phyloP scores from a whole-genome alignment of 331 rosid species.

The Erythrophleum ivorense region DNA sequence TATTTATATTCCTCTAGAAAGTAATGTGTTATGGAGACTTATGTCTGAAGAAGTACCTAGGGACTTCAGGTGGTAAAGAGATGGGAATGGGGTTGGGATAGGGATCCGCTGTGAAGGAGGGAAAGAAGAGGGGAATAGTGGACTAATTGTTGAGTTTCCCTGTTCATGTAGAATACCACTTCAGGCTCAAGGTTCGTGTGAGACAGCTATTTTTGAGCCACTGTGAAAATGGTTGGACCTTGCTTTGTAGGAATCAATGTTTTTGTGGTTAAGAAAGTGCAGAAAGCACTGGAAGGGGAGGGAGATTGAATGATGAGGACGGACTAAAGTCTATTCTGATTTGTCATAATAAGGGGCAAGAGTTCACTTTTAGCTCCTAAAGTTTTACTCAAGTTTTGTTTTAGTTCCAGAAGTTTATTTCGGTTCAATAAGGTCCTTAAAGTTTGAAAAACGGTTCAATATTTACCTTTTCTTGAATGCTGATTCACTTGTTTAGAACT shows the following conservation, averaged over 20 bases:
- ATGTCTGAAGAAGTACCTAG: background rate
- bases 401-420: too few relatives aligned
- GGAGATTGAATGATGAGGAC: conserved; percentile 18
- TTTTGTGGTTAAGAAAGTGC: background rate
- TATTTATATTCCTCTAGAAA: conserved; percentile 3
- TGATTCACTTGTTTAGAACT: too few relatives aligned
- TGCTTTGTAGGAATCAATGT: background rate
- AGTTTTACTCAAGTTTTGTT: too few relatives aligned
- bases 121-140: background rate
- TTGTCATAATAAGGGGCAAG: conserved; percentile 1
- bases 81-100: conserved; percentile 26
- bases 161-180: background rate
- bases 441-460: too few relatives aligned
- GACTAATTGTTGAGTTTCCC: background rate
- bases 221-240: background rate
- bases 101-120: background rate
- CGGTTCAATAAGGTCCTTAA: too few relatives aligned
- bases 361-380: too few relatives aligned
- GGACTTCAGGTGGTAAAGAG: conserved; percentile 17
- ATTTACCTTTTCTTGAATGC: too few relatives aligned
- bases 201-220: conserved; percentile 14
- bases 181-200: conserved; percentile 23
- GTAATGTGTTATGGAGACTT: background rate
- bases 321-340: background rate
- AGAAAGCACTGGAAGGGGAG: conserved; percentile 5